Base-by-base conservation (phyloP, 2,329 filamentous ascomycete genomes). In the Sarocladium brachiariae region DNA sequence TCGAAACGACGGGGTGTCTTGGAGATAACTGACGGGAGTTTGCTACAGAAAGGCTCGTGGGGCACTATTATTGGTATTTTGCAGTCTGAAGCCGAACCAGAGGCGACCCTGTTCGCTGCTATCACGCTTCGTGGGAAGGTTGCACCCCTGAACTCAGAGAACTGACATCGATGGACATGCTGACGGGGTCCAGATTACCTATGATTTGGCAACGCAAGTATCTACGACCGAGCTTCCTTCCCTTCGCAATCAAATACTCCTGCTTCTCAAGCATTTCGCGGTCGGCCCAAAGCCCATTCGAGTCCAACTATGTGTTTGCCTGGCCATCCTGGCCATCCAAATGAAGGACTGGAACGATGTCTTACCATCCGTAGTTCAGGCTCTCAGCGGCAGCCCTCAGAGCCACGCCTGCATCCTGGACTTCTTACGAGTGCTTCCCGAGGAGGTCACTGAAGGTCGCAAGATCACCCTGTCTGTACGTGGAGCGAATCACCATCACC, bases 401-500 rank as follows among this genome's bases (percentile, higher is more conserved):
- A 89, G 86, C 65, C 83, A 93, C 61, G 83, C 90, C 57, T 93
- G 87, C 67, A 87, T 97, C 62, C 77, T 99, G 63, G 93, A 99
- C 69, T 99, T 99, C 69, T 78, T 99, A 58, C 90, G 89, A 69
- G 91, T 99, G 62, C 83, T 99, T 58, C 93, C 93, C 51, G 93
- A 99, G 77, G 93, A 99, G 79, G 93, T 99, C 65, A 97, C 89
- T 60, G 92, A 99, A 78, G 93, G 93, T 73, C 89, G 93, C 73
- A 99, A 97, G 76, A 96, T 99, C 79, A 96, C 90, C 78, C 80
- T 99, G 73, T 91, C 89, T 82, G 91, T 96, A 93, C 76, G 89
- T 92, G 80, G 83, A 86, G 75, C 76, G 74, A 75, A 68, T 60
- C 71, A 68, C 60, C 71, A 63, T 65, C 65, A 71, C 68, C 73